Evolutionary conservation across 2,329 filamentous ascomycete genomes (phyloP).

Genomic region (Ascochyta rabiei): DNA sequence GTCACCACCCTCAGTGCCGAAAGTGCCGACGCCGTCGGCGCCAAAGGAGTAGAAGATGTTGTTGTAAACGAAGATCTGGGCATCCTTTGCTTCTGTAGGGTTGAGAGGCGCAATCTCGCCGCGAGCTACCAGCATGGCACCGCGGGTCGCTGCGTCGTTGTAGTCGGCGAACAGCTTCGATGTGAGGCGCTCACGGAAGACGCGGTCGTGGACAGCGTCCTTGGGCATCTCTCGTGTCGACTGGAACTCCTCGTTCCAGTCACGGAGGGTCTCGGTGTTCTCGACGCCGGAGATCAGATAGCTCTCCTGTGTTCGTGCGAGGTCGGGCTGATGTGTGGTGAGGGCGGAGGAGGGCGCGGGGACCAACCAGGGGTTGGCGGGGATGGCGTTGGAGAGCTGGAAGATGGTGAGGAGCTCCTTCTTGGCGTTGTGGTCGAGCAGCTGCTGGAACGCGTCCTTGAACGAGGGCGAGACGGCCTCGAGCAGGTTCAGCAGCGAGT

Average conservation of each 20-base stretch:
- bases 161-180: slow-evolving; percentile 98
- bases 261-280: slow-evolving; percentile 89
- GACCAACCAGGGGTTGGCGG: slow-evolving; percentile 90
- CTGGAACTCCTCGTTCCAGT: slow-evolving; percentile 99
- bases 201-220: slow-evolving; percentile 90
- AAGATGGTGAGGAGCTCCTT: slow-evolving; percentile 91
- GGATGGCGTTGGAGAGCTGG: slow-evolving; percentile 93
- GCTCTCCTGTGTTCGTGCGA: slow-evolving; percentile 89
- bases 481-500: slow-evolving; percentile 85
- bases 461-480: slow-evolving; percentile 84
- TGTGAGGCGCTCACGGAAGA: slow-evolving; percentile 91
- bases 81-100: slow-evolving; percentile 88
- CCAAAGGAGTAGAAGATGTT: slow-evolving; percentile 99
- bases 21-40: slow-evolving; percentile 95
- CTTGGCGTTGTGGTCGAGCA: slow-evolving; percentile 84
- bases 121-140: slow-evolving; percentile 87
- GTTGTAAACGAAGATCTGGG: slow-evolving; percentile 99
- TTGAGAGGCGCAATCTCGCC: slow-evolving; percentile 94
- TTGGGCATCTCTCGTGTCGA: slow-evolving; percentile 93
- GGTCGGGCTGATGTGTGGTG: slow-evolving; percentile 77
- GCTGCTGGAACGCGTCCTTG: slow-evolving; percentile 71
- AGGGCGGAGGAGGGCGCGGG: slow-evolving; percentile 68
- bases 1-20: slow-evolving; percentile 93
- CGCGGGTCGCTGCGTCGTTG: slow-evolving; percentile 90
- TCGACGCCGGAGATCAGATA: slow-evolving; percentile 90